Conservation (phyloP, 768 basidiomycete species). For the Cystobasidium ongulense region DNA sequence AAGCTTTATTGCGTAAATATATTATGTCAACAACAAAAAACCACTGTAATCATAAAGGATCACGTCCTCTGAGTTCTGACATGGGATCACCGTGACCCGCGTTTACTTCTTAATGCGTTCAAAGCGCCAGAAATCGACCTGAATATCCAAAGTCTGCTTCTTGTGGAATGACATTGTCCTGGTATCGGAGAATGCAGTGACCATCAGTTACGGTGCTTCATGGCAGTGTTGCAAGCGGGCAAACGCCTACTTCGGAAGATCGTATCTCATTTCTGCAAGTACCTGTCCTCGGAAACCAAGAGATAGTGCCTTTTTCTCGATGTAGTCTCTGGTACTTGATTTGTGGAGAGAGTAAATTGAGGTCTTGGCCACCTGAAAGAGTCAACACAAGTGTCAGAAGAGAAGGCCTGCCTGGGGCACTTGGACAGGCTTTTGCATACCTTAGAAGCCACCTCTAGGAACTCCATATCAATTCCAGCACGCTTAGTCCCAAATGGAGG, state of each 20-base stretch:
- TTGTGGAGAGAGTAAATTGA: constrained; percentile 39
- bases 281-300: constrained; percentile 24
- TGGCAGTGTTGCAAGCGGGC: neutral
- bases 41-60: no score
- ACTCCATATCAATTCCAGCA: constrained; percentile 42
- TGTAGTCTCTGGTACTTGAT: constrained; percentile 22
- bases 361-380: constrained; percentile 36
- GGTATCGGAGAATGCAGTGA: neutral
- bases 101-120: constrained; percentile 27
- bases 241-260: constrained; percentile 30
- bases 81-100: no score
- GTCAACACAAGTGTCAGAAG: neutral
- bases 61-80: no score
- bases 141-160: constrained; percentile 41
- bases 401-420: no score
- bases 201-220: neutral
- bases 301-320: constrained; percentile 2
- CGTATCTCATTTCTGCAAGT: constrained; percentile 35
- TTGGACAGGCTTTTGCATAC: constrained; percentile 5
- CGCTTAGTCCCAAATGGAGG: constrained; percentile 40
- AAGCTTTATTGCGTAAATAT: no score
- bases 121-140: constrained; percentile 29
- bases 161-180: constrained; percentile 43
- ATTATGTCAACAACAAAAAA: no score
- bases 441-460: constrained; percentile 39